Evolutionary conservation across 2,329 filamentous ascomycete genomes (phyloP), one percentile per base, ranked within the genome.

Genomic region (Lasiodiplodia hormozganensis): DNA sequence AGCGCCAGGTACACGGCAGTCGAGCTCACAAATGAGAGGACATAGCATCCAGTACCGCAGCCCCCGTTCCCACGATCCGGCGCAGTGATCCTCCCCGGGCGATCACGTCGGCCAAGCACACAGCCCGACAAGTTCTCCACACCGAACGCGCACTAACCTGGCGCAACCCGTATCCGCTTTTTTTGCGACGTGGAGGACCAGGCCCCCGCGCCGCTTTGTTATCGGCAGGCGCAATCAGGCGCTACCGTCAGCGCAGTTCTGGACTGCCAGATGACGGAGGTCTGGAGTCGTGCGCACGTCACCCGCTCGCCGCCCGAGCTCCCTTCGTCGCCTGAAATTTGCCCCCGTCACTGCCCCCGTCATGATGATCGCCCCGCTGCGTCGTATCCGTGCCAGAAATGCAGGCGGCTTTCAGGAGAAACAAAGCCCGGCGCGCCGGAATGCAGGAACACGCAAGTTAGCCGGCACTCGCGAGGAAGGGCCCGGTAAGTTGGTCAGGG

Each of bases 21-120:
- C 1, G 43, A 8, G 43, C 43, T n/a, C 43, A 10, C 54, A 58
- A 23, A 40, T 58, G 34, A 58, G 54, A 40, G 8, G 28, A 56
- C 10, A 10, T 47, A 18, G 7, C 43, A 10, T 56, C 28, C 18
- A 56, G 16, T 36, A 23, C n/a, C 23, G 31, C n/a, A n/a, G 23
- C 28, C n/a, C 5, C 31, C 34, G 34, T n/a, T 34, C 34, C 54
- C 14, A 23, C 28, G 38, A 40, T 47, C 58, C 40, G 47, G 40
- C 51, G 36, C 62, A 65, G 31, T 36, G 62, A 56, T 65, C 52
- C 34, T 65, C 62, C 43, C 51, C 49, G 62, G 62, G 36, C 25
- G 62, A 65, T 65, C 62, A 43, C 34, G 62, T 43, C 28, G 60
- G 60, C 60, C 60, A 64, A 53, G 60, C 47, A 52, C 28, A 31